Evolutionary conservation across 2,329 filamentous ascomycete species (phyloP).

Genomic region (Dactylella cylindrospora): DNA sequence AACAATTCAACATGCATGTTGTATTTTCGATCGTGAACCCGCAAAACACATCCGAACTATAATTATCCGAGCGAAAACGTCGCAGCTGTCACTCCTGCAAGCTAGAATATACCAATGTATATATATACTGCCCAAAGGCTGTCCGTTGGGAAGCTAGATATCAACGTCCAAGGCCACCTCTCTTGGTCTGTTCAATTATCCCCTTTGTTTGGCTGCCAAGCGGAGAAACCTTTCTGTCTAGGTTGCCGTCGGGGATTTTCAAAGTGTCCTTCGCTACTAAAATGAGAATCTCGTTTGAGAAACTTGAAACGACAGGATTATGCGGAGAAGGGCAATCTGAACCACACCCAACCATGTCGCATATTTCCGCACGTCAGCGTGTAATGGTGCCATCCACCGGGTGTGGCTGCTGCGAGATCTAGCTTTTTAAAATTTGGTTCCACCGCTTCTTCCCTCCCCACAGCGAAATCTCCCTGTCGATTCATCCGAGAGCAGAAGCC

Average conservation of each 20-base stretch:
- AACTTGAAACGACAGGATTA: slow-evolving; percentile 10
- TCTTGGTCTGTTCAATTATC: no score
- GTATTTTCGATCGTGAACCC: no score
- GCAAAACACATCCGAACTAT: no score
- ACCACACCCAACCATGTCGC: neutral
- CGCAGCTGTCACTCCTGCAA: no score
- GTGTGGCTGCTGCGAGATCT: slow-evolving; percentile 1
- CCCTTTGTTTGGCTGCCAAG: slow-evolving; percentile 2
- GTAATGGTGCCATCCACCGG: neutral
- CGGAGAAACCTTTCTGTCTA: neutral
- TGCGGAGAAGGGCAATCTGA: neutral
- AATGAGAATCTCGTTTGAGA: slow-evolving; percentile 21
- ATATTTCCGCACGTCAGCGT: neutral
- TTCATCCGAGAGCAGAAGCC: slow-evolving; percentile 7
- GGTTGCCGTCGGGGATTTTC: slow-evolving; percentile 10
- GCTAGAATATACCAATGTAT: no score
- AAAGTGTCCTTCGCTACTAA: neutral
- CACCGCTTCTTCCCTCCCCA: neutral
- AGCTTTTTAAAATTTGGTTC: neutral
- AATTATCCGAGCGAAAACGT: no score
- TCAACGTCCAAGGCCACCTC: no score
- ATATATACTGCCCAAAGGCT: no score
- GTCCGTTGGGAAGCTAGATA: no score
- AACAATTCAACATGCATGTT: no score
- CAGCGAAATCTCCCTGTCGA: neutral